Evolutionary conservation across 352 stramenopile species (phyloP), one percentile per base, ranked within the genome.

Genomic region (Lagenidium giganteum): DNA sequence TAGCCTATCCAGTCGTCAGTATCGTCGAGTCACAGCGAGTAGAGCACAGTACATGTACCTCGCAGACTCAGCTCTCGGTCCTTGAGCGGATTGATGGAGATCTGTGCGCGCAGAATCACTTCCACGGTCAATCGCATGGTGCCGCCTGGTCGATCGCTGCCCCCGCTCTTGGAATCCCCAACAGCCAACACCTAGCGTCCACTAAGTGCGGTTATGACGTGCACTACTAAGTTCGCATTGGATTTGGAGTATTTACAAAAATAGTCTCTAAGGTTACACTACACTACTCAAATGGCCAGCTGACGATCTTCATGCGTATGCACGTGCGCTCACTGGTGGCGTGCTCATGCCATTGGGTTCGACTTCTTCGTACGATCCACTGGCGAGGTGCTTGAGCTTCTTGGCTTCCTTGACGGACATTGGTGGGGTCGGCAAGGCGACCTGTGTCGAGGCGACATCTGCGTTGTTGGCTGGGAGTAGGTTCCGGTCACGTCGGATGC

Each of bases 1-100:
- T 80, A 83, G 55, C 86, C 81, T 95, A 62, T 29, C 35, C 9
- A 37, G 25, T 28, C 37, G 61, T 80, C 56, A 83, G 64, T 57
- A 60, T 54, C 26, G 39, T 42, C n/a, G 35, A 3, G 6, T 47
- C 6, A 65, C 8, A 28, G 16, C 14, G 14, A 28, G n/a, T 37
- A 12, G 8, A 1, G 8, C 26, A 12, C 3, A 28, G 34, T 3
- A 9, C 27, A 51, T 49, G 46, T 76, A 93, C 83, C 91, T 78
- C 91, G 73, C 33, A 97, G 74, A 54, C 88, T 91, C 38, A 97
- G 57, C 69, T 97, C 91, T 39, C 91, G 78, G 55, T 97, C 90
- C 39, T 84, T 75, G 50, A 96, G 68, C 44, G 91, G 83, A 57
- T 97, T 97, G 47, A 97, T 79, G 49, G 70, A 85, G 51, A 91